phyloP scores from a whole-genome alignment of 208 protist genomes.

The Angomonas ambiguus region DNA sequence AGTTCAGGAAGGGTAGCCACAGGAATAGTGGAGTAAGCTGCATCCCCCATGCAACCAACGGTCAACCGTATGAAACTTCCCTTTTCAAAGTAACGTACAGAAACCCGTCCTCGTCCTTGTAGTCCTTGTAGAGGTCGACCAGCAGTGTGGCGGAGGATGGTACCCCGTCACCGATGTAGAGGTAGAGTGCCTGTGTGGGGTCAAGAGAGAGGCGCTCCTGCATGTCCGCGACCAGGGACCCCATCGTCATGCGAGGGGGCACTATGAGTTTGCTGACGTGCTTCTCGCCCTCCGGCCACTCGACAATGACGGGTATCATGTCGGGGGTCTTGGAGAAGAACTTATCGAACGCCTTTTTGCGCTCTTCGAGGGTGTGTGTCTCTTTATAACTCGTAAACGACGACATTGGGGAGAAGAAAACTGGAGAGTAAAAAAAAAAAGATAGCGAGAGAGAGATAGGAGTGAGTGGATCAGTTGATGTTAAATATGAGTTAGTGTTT shows the following conservation, averaged over 20 bases:
- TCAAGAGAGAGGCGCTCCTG: conserved; percentile 90
- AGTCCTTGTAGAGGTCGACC: conserved; percentile 77
- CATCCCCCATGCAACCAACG: too few species aligned
- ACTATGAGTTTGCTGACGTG: conserved; percentile 92
- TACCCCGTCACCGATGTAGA: conserved; percentile 91
- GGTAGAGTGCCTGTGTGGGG: conserved; percentile 91
- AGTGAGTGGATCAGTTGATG: too few species aligned
- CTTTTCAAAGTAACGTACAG: conserved; percentile 85
- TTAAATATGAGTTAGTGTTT: too few species aligned
- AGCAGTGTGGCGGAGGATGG: conserved; percentile 71
- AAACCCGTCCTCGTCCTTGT: conserved; percentile 94
- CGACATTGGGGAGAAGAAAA: neutral
- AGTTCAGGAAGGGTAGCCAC: too few species aligned
- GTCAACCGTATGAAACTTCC: conserved; percentile 91
- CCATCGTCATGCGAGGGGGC: conserved; percentile 86
- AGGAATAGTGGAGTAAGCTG: too few species aligned
- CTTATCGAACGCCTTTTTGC: conserved; percentile 54
- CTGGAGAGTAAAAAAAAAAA: neutral
- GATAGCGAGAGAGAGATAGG: neutral
- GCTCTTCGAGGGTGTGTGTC: conserved; percentile 64
- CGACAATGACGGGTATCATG: conserved; percentile 80
- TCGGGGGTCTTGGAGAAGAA: conserved; percentile 78
- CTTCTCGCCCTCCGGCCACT: conserved; percentile 85
- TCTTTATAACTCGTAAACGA: conserved; percentile 38
- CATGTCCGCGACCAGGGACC: conserved; percentile 93